A percentile compares a stretch with the other conserved stretches of the same genome.
Evolutionary conservation across 768 basidiomycete genomes (phyloP).

Genomic region (Lentinula lateritia): DNA sequence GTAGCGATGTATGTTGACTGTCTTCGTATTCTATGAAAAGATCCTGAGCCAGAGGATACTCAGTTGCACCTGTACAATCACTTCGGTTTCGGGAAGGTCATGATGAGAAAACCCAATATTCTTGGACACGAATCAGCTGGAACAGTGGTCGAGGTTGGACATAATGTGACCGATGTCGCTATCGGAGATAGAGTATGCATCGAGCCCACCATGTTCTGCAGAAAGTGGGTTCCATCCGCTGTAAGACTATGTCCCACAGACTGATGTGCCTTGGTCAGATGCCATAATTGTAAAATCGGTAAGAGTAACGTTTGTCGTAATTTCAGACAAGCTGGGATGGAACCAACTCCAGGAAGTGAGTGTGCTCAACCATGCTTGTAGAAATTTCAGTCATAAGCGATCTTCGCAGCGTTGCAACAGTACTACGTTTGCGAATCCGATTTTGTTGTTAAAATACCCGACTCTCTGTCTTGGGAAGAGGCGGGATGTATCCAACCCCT

Average conservation of each 20-base stretch:
- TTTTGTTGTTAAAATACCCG: slow-evolving; percentile 13
- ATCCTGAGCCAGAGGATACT: not conserved
- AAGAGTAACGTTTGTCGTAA: slow-evolving; percentile 13
- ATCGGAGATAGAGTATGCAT: slow-evolving; percentile 16
- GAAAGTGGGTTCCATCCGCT: slow-evolving; percentile 8
- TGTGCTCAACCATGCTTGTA: not conserved
- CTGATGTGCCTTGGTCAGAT: slow-evolving; percentile 1
- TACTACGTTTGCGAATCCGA: slow-evolving; percentile 13
- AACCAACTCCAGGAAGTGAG: slow-evolving; percentile 13
- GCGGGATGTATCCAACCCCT: slow-evolving; percentile 16
- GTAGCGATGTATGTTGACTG: slow-evolving; percentile 12
- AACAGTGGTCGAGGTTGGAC: slow-evolving; percentile 11
- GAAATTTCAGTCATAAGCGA: not conserved
- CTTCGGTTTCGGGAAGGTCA: slow-evolving; percentile 11
- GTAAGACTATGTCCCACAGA: not conserved
- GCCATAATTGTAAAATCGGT: slow-evolving; percentile 14
- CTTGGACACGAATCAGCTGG: slow-evolving; percentile 17
- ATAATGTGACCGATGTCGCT: slow-evolving; percentile 7
- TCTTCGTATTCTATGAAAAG: not conserved
- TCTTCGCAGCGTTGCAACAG: slow-evolving; percentile 9
- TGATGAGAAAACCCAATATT: slow-evolving; percentile 10
- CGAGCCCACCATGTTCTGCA: slow-evolving; percentile 13
- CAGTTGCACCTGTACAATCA: slow-evolving; percentile 13
- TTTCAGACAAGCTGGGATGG: slow-evolving; percentile 11
- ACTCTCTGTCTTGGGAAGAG: slow-evolving; percentile 13